Evolutionary conservation across 2,329 filamentous ascomycete genomes (phyloP), one percentile per base, ranked within the genome.

Genomic region (Paraconiothyrium sp.): DNA sequence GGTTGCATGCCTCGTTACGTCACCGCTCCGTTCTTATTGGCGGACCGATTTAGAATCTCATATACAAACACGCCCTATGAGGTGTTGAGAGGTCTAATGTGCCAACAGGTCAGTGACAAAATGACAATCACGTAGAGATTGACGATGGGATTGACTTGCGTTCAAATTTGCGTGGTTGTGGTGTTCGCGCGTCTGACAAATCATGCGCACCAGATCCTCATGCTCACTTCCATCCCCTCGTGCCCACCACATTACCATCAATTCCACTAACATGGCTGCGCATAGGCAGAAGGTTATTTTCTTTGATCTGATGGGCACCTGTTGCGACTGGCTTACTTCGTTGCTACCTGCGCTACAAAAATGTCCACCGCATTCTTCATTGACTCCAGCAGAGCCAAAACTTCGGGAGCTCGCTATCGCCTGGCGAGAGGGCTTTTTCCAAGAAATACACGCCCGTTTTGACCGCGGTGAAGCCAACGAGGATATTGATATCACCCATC

Each of bases 261-360:
- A 54, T 39, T 27, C 9, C 11, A 22, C 7, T 16, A 56, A 30
- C 11, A 62, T 62, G 56, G 35, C 49, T 24, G 30, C 37, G 22
- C 35, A 30, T 9, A 35, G 14, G 13, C 61, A 67, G 43, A 84
- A 82, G 70, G 84, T 82, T 3, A 76, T 86, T 46, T 82, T 86
- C 64, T 87, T 86, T 72, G 83, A 87, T 73, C 84, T 87, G 67
- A 87, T 87, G 84, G 84, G 85, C 27, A 87, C 85, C 30, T 87
- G 84, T 63, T 82, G 85, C 3, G 80, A 88, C 70, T 87, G 84
- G 85, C 84, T 86, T 61, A 62, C 66, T 27, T 65, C 66, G 9
- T 44, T 66, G 14, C 54, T 67, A 5, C 50, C 58, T 9, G 14
- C 57, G 5, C 52, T 67, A 27, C 46, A 54, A 1, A 24, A 46